Conservation (phyloP, 495 filamentous ascomycete genomes). For the Penicillium desertorum region DNA sequence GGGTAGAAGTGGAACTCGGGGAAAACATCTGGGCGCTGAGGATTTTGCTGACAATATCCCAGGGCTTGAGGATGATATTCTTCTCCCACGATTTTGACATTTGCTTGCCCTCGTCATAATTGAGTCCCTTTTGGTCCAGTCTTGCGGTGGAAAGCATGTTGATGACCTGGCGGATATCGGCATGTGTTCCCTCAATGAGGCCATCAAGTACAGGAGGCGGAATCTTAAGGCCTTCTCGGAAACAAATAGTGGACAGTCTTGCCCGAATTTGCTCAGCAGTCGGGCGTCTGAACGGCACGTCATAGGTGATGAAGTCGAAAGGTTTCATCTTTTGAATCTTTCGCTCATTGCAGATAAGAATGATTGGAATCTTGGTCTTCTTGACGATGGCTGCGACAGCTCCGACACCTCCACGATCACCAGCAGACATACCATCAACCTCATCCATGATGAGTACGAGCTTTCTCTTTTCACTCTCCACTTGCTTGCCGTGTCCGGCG, state of each 20-base stretch:
- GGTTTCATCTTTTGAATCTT: constrained; percentile 95
- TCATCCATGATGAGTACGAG: constrained; percentile 98
- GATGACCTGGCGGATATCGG: constrained; percentile 96
- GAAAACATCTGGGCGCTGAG: constrained; percentile 85
- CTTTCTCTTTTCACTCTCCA: constrained; percentile 81
- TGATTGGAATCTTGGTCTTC: constrained; percentile 92
- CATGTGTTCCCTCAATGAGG: constrained; percentile 88
- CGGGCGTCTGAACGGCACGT: constrained; percentile 84
- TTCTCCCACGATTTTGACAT: constrained; percentile 99
- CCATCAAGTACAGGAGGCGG: constrained; percentile 86
- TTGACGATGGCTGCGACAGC: constrained; percentile 91
- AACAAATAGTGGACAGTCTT: constrained; percentile 90
- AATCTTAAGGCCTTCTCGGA: constrained; percentile 84
- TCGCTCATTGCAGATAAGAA: constrained; percentile 97
- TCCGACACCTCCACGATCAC: constrained; percentile 93
- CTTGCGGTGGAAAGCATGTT: constrained; percentile 97
- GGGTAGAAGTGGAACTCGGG: constrained; percentile 71
- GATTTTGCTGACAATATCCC: constrained; percentile 95
- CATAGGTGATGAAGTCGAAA: constrained; percentile 80
- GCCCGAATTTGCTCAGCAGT: constrained; percentile 86
- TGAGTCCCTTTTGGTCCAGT: constrained; percentile 74
- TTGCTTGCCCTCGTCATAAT: constrained; percentile 77
- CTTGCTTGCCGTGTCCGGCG: constrained; percentile 75
- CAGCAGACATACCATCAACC: constrained; percentile 98
- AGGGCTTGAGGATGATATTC: constrained; percentile 91